Percentiles rank a stretch among this genome's conserved stretches.
phyloP scores from a whole-genome alignment of 2,329 filamentous ascomycete genomes.

The Ceratocystis smalleyi region DNA sequence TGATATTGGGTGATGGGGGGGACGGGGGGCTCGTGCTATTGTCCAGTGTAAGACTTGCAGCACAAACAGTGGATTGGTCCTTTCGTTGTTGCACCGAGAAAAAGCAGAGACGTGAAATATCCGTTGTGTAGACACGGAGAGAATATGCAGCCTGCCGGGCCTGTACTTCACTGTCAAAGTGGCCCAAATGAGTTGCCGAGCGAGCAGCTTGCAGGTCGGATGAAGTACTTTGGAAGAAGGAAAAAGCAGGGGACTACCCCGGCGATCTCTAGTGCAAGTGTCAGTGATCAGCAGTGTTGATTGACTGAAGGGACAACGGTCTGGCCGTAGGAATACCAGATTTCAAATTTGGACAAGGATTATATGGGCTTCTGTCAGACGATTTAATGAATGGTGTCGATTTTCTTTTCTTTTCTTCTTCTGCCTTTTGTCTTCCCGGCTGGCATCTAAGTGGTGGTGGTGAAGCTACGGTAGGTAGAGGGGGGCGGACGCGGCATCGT shows the following conservation, averaged over 20 bases:
- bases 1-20: neutral
- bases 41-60: neutral
- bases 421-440: neutral
- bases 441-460: too few relatives aligned
- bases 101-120: neutral
- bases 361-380: neutral
- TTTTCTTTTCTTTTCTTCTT: neutral
- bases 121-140: neutral
- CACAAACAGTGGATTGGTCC: neutral
- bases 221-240: neutral
- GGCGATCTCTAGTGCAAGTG: neutral
- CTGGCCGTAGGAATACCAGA: neutral
- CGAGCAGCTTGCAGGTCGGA: neutral
- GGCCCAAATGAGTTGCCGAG: neutral
- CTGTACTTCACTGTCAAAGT: neutral
- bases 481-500: too few relatives aligned
- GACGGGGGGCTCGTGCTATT: neutral
- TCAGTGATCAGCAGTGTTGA: conserved; percentile 1
- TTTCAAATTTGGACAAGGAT: neutral
- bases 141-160: neutral
- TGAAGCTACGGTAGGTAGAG: too few relatives aligned
- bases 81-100: neutral
- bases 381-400: neutral
- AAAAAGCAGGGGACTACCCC: neutral
- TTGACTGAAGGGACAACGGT: conserved; percentile 4